Conservation (phyloP, 768 basidiomycete genomes). For the Leccinum variicolor region DNA sequence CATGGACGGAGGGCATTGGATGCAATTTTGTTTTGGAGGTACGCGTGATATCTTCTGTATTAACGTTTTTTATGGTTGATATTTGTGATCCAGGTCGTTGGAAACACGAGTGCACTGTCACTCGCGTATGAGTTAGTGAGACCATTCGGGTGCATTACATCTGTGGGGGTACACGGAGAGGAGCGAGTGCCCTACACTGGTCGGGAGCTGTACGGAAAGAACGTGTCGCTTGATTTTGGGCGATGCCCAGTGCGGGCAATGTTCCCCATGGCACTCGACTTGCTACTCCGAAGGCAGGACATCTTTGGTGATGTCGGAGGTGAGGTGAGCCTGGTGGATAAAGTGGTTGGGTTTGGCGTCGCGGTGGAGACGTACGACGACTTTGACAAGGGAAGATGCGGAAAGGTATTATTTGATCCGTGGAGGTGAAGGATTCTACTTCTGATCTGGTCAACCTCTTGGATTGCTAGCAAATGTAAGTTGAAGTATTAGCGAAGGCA, state of each 20-base stretch:
- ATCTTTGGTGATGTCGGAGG: slow-evolving; percentile 71
- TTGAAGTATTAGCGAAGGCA: background rate
- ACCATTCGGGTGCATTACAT: slow-evolving; percentile 71
- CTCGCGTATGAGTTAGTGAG: slow-evolving; percentile 70
- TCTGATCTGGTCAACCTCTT: background rate
- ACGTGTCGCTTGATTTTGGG: slow-evolving; percentile 77
- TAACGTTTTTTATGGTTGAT: background rate
- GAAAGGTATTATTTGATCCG: slow-evolving; percentile 76
- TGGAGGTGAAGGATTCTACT: slow-evolving; percentile 41
- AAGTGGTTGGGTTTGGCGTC: slow-evolving; percentile 55
- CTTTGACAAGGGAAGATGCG: slow-evolving; percentile 70
- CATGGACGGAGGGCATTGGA: slow-evolving; percentile 56
- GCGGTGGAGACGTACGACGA: slow-evolving; percentile 57
- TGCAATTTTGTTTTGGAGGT: slow-evolving; percentile 71
- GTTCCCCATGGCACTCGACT: slow-evolving; percentile 67
- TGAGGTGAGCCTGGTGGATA: slow-evolving; percentile 61
- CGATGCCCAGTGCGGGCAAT: slow-evolving; percentile 78
- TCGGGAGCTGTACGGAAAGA: slow-evolving; percentile 65
- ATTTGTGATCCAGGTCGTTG: slow-evolving; percentile 52
- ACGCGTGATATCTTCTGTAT: slow-evolving; percentile 4
- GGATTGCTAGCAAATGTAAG: background rate
- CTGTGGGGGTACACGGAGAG: slow-evolving; percentile 69
- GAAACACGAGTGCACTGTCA: slow-evolving; percentile 58
- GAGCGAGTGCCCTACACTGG: slow-evolving; percentile 54
- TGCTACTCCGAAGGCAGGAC: slow-evolving; percentile 67